These are phyloP conservation scores for Pichia sp. DNA, from an alignment of 1,139 yeast genomes.

Conservation along the genomic window DNA sequence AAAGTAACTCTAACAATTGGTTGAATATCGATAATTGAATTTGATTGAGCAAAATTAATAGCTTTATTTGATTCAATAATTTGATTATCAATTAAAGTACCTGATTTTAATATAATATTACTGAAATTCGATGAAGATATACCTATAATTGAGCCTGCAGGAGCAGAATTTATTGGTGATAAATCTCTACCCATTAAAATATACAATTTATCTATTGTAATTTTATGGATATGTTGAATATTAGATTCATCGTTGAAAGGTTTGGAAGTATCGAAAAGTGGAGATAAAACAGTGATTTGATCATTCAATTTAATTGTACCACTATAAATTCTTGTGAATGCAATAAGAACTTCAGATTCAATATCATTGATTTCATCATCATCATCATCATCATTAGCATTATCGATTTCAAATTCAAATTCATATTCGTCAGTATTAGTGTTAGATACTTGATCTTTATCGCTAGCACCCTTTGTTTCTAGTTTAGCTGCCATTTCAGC, in stretches of 20 bases:
- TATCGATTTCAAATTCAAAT: slow-evolving; percentile 19
- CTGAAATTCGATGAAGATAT: slow-evolving; percentile 70
- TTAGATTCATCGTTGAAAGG: slow-evolving; percentile 32
- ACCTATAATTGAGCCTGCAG: slow-evolving; percentile 94
- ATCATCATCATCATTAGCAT: slow-evolving; percentile 37
- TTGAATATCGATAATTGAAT: slow-evolving; percentile 45
- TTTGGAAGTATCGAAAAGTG: slow-evolving; percentile 72
- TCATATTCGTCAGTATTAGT: background rate
- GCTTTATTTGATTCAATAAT: slow-evolving; percentile 33
- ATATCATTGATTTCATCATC: slow-evolving; percentile 34
- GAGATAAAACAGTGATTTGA: slow-evolving; percentile 68
- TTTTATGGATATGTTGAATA: slow-evolving; percentile 44
- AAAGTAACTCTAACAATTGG: slow-evolving; percentile 93
- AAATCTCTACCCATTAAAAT: slow-evolving; percentile 91
- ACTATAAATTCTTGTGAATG: slow-evolving; percentile 82
- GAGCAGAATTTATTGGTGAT: slow-evolving; percentile 68
- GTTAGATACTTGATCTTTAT: slow-evolving; percentile 34
- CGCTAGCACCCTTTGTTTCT: slow-evolving; percentile 19
- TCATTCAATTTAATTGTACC: slow-evolving; percentile 78
- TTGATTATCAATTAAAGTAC: slow-evolving; percentile 55
- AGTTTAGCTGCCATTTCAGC: slow-evolving; percentile 51
- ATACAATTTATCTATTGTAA: slow-evolving; percentile 59
- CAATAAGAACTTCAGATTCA: slow-evolving; percentile 60
- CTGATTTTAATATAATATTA: slow-evolving; percentile 74
- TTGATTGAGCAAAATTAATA: slow-evolving; percentile 64